Percentiles rank a stretch among this genome's conserved stretches.
Evolutionary conservation across 345 rosid species (phyloP).

Genomic region (Syzygium aqueum): DNA sequence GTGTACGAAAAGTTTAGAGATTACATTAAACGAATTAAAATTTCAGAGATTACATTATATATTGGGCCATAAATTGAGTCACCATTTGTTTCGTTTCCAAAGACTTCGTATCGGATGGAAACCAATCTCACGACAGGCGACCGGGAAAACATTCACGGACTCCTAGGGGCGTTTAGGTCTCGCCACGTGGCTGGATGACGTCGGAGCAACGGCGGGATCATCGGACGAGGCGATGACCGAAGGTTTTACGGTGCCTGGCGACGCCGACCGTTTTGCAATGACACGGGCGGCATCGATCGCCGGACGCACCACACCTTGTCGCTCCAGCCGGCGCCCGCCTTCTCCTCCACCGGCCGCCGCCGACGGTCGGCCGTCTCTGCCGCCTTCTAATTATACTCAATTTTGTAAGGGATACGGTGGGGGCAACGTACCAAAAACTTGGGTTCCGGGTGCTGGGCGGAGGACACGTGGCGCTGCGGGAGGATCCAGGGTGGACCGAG

Average conservation of each 20-base stretch:
- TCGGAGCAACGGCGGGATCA: not conserved
- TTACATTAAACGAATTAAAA: no score
- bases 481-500: not conserved
- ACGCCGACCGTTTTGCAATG: not conserved
- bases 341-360: not conserved
- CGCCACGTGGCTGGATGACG: not conserved
- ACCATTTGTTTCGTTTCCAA: no score
- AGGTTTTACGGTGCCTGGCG: no score
- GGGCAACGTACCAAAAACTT: not conserved
- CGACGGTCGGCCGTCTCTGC: fast-evolving
- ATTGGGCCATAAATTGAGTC: no score
- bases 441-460: not conserved
- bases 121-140: not conserved
- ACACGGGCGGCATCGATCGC: no score
- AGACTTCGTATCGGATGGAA: not conserved
- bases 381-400: not conserved
- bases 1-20: no score
- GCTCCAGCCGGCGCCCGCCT: not conserved
- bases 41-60: no score
- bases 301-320: fast-evolving
- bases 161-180: not conserved
- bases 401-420: not conserved
- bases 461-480: not conserved
- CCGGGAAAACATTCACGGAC: not conserved
- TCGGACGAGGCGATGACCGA: not conserved